Evolutionary conservation across 768 basidiomycete species (phyloP).

Genomic region (Lactarius pseudohatsudake): DNA sequence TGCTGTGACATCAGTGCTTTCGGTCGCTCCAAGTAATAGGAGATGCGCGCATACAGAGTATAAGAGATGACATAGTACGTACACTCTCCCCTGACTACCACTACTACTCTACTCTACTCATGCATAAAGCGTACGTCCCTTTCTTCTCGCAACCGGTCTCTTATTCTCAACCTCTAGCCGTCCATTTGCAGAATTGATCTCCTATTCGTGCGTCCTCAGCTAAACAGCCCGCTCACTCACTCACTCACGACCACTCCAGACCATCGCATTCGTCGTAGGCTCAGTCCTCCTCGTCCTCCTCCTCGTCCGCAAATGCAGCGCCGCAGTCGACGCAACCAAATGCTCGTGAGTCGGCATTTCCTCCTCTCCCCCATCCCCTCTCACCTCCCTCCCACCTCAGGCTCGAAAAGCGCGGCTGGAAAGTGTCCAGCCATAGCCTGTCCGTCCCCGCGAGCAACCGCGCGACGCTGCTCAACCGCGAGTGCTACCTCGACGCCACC

Average conservation of each 20-base stretch:
- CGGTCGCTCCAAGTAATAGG: neutral
- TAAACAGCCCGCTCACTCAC: neutral
- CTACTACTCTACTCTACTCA: neutral
- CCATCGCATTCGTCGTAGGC: constrained; percentile 4
- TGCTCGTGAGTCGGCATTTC: constrained; percentile 13
- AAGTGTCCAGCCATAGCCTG: neutral
- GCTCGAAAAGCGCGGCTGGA: constrained; percentile 12
- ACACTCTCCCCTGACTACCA: neutral
- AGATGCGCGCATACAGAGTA: too few relatives aligned
- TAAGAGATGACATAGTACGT: too few relatives aligned
- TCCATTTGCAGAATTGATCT: neutral
- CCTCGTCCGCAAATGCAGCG: constrained; percentile 10
- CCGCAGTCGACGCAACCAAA: constrained; percentile 8
- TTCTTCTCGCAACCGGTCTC: neutral
- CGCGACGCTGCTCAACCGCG: neutral
- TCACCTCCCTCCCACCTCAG: neutral
- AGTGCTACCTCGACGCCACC: constrained; percentile 17
- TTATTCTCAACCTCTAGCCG: neutral
- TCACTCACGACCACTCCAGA: neutral
- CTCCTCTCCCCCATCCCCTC: neutral
- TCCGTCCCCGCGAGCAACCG: neutral
- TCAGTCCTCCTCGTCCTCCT: neutral
- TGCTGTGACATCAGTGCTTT: neutral
- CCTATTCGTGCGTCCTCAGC: constrained; percentile 6
- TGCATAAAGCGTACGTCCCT: constrained; percentile 6